These are phyloP conservation scores for Boletus vinaceobasis DNA, from an alignment of 768 basidiomycete genomes.

Conservation along the genomic window DNA sequence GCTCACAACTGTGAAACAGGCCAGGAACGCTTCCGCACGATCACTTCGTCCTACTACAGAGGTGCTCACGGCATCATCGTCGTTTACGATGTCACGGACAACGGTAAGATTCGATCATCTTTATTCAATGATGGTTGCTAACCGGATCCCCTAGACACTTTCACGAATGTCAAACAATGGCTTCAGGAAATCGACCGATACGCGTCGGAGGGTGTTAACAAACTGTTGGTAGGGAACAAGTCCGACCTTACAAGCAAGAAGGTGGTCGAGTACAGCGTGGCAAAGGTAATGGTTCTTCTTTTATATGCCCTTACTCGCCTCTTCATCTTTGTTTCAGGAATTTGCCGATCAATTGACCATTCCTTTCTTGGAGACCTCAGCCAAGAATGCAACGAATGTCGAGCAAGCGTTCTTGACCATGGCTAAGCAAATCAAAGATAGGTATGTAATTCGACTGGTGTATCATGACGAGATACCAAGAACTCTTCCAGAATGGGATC, in stretches of 20 bases:
- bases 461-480: neutral
- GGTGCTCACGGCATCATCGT: conserved; percentile 98
- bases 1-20: conserved; percentile 43
- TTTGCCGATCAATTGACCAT: conserved; percentile 93
- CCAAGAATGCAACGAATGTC: conserved; percentile 97
- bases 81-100: conserved; percentile 98
- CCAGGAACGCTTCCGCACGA: conserved; percentile 98
- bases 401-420: conserved; percentile 99
- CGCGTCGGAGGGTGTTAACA: conserved; percentile 98
- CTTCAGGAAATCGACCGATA: conserved; percentile 91
- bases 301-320: neutral
- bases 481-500: conserved; percentile 69
- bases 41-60: conserved; percentile 99
- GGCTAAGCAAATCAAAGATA: conserved; percentile 94
- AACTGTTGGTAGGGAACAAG: conserved; percentile 97
- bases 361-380: conserved; percentile 98
- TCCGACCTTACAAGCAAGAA: conserved; percentile 97
- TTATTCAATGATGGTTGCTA: neutral
- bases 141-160: conserved; percentile 63
- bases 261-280: conserved; percentile 84
- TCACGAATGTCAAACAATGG: conserved; percentile 95
- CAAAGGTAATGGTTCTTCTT: conserved; percentile 55
- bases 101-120: conserved; percentile 45
- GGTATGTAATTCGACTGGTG: conserved; percentile 41
- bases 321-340: conserved; percentile 50